A percentile compares a stretch with the other conserved stretches of the same genome.
Conservation (phyloP, 192 early-diverging fungal species). For the Coemansia sp. region DNA sequence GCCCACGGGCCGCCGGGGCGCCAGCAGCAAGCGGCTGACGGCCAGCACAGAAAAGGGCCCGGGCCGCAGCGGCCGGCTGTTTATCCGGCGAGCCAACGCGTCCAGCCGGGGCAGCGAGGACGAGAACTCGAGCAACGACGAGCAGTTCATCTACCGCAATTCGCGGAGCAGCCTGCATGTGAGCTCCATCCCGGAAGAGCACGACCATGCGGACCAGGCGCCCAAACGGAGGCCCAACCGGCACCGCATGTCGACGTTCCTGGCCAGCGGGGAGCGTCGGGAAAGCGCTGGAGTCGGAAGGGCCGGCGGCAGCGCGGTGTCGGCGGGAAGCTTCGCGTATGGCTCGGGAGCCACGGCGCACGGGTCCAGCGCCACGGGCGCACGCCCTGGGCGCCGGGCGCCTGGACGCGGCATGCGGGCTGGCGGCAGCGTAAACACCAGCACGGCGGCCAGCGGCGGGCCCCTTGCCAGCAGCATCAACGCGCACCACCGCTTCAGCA, state of each 20-base stretch:
- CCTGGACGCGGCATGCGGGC: conserved; percentile 4
- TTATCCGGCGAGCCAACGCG: conserved; percentile 30
- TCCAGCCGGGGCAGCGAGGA: conserved; percentile 52
- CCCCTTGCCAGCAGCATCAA: conserved; percentile 22
- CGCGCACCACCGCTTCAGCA: conserved; percentile 47
- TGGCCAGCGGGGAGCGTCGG: conserved; percentile 31
- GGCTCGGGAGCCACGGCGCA: conserved; percentile 19
- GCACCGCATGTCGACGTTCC: conserved; percentile 43
- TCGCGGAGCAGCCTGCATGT: conserved; percentile 52
- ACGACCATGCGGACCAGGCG: conserved; percentile 28
- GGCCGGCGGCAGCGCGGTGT: conserved; percentile 16
- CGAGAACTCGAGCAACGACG: conserved; percentile 40
- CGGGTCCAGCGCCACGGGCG: neutral
- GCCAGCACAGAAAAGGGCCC: conserved; percentile 9
- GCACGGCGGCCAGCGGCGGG: neutral
- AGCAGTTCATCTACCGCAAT: conserved; percentile 55
- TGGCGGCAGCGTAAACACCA: conserved; percentile 10
- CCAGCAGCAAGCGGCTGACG: conserved; percentile 2
- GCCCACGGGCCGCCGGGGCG: conserved; percentile 1
- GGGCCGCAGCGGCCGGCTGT: conserved; percentile 29
- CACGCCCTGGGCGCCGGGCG: conserved; percentile 1
- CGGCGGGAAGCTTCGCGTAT: conserved; percentile 32
- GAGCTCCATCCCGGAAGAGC: conserved; percentile 49
- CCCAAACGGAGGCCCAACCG: conserved; percentile 39
- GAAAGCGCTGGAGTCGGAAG: conserved; percentile 29